Evolutionary conservation across 805 yeast genomes (phyloP).

Genomic region (Yamadazyma phyllophila): DNA sequence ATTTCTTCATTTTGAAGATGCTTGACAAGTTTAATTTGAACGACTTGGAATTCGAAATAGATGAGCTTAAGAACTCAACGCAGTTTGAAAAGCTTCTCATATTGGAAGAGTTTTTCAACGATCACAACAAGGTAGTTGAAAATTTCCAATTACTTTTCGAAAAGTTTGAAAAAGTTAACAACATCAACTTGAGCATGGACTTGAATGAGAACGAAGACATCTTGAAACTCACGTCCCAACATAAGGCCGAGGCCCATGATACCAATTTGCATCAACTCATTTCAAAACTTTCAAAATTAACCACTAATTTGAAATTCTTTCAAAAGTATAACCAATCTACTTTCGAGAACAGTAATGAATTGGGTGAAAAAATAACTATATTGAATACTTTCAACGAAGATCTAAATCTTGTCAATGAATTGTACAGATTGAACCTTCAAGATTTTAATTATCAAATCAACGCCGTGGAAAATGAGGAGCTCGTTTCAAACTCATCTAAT

Average conservation of each 20-base stretch:
- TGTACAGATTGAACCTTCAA: conserved; percentile 27
- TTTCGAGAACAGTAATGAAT: conserved; percentile 25
- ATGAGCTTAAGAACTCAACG: conserved; percentile 8
- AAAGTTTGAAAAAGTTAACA: conserved; percentile 20
- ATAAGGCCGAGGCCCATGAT: conserved; percentile 2
- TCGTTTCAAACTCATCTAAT: conserved; percentile 15
- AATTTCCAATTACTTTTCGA: conserved; percentile 25
- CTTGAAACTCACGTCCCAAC: conserved; percentile 4
- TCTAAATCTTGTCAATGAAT: conserved; percentile 23
- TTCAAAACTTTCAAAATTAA: conserved; percentile 27
- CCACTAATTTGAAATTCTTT: conserved; percentile 36
- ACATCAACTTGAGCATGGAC: conserved; percentile 3
- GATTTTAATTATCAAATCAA: conserved; percentile 24
- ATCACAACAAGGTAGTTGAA: conserved; percentile 22
- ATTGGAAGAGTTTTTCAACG: conserved; percentile 20
- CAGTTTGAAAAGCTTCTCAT: conserved; percentile 17
- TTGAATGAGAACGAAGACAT: conserved; percentile 10
- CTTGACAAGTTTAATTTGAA: conserved; percentile 18
- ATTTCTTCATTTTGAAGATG: conserved; percentile 31
- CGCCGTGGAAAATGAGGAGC: conserved; percentile 7
- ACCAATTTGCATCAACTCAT: conserved; percentile 26
- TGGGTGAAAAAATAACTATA: conserved; percentile 35
- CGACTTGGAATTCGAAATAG: conserved; percentile 6
- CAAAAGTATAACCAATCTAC: conserved; percentile 37
- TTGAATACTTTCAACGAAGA: conserved; percentile 37